A percentile compares a stretch with the other conserved stretches of the same genome.
Conservation (phyloP, 306 rosid species). For the Leucaena leucocephala region DNA sequence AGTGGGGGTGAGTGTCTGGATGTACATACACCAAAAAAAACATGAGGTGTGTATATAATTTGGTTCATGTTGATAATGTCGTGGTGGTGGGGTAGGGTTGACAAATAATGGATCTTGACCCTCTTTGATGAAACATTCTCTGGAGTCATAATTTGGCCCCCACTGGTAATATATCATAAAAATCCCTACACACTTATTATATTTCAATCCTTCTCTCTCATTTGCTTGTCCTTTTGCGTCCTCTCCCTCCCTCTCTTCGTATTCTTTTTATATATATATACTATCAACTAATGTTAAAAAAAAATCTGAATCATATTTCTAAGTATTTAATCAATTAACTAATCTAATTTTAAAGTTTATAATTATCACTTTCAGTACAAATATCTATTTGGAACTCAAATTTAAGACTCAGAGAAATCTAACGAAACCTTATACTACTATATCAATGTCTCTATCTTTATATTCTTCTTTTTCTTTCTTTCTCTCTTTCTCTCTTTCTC, state of each 20-base stretch:
- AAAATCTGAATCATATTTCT: too few relatives aligned
- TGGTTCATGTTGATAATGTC: conserved; percentile 11
- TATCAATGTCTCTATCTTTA: neutral
- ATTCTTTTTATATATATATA: neutral
- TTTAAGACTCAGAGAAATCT: too few relatives aligned
- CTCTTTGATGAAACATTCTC: conserved; percentile 75
- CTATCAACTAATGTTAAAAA: too few relatives aligned
- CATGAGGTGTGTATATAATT: conserved; percentile 22
- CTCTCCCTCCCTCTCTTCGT: neutral
- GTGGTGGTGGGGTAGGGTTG: conserved; percentile 72
- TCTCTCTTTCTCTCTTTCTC: neutral
- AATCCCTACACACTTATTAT: neutral
- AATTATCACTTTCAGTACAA: too few relatives aligned
- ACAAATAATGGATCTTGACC: conserved; percentile 75
- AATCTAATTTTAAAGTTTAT: too few relatives aligned
- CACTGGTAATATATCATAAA: conserved; percentile 11
- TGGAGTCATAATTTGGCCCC: conserved; percentile 44
- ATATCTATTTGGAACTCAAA: too few relatives aligned
- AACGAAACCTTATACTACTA: too few relatives aligned
- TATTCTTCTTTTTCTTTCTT: conserved; percentile 29
- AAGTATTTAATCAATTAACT: too few relatives aligned
- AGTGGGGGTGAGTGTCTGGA: conserved; percentile 47
- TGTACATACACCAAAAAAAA: conserved; percentile 30
- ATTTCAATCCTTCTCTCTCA: conserved; percentile 2
- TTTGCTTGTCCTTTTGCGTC: conserved; percentile 47